These are phyloP conservation scores for Phaeotremella skinneri DNA, from an alignment of 768 basidiomycete genomes.

Conservation along the genomic window DNA sequence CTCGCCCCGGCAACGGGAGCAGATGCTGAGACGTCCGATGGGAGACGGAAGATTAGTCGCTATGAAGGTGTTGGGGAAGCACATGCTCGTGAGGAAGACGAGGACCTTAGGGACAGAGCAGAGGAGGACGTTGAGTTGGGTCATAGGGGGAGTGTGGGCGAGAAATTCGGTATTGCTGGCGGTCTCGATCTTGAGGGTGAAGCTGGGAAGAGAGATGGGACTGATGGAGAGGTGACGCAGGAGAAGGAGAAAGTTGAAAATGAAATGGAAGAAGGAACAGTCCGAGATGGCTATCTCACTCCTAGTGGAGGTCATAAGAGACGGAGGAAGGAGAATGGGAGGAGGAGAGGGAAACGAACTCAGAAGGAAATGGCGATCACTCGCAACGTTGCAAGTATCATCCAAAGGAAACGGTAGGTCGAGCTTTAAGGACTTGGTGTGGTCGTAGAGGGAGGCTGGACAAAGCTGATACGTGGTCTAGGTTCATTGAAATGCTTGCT, in stretches of 20 bases:
- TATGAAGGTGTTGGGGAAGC: constrained; percentile 22
- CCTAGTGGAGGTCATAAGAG: constrained; percentile 2
- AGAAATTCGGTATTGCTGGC: constrained; percentile 4
- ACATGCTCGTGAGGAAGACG: constrained; percentile 28
- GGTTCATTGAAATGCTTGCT: constrained; percentile 43
- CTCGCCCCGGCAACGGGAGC: constrained; percentile 31
- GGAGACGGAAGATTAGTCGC: constrained; percentile 27
- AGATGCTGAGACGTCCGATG: constrained; percentile 35
- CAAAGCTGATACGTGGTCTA: neutral
- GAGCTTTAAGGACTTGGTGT: too few relatives aligned
- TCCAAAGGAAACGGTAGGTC: constrained; percentile 38
- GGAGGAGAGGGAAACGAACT: constrained; percentile 12
- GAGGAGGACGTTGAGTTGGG: constrained; percentile 9
- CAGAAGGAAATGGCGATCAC: constrained; percentile 43
- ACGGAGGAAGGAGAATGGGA: neutral
- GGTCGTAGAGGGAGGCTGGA: neutral
- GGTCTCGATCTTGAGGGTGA: neutral
- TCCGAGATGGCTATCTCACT: neutral
- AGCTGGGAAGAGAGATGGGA: neutral
- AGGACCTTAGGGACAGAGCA: constrained; percentile 20
- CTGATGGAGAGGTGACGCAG: neutral
- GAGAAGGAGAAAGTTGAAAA: neutral
- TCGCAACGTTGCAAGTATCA: constrained; percentile 34
- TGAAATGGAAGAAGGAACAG: neutral
- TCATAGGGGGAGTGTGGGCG: neutral